Base-by-base conservation (phyloP, 108 stramenopile genomes). In the Stephanodiscus minutulus region DNA sequence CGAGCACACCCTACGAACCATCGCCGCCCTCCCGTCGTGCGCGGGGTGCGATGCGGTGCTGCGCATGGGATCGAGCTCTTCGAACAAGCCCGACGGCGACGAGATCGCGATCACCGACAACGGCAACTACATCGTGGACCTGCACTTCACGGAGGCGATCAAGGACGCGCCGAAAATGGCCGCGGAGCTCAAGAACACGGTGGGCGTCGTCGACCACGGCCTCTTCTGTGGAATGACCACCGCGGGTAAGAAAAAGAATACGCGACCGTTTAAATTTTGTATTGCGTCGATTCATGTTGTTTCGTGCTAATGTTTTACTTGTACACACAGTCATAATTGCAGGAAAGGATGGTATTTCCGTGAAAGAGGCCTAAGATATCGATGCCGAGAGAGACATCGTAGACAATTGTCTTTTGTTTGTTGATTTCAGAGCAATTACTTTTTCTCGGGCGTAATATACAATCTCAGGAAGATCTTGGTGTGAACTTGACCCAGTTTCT, bases 111-210 rank as follows among this genome's bases (percentile, higher is more conserved):
- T 99, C 17, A 98, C 98, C 21, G 97, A 97, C 85, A 98, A 97
- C 72, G 96, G 96, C 70, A 98, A 98, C 83, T 98, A 98, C 87
- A 96, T 99, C 73, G 93, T 99, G 2, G 99, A 99, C 79, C 85
- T 97, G 31, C 93, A 98, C 81, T 99, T 98, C 70, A 93, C 82
- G 20, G 86, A 92, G 49, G 84, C 95, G 28, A 97, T 98, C 76
- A 85, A 86, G 83, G 96, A 98, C 77, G 87, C 93, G 20, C 74
- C 82, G 41, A 83, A 73, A 52, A 87, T 95, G 84, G 96, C 96
- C 13, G 21, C 20, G 9, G 93, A 96, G 66, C 71, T 99, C 49
- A 97, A 97, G 84, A 91, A 90, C 71, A 96, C 92, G 11, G 93
- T 93, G 18, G 98, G 99, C 15, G 97, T 98, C 46, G 98, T 98